Percentiles rank a stretch among this genome's conserved stretches.
Evolutionary conservation across 148 eudicot genomes (phyloP).

Genomic region (Arctostaphylos glauca): DNA sequence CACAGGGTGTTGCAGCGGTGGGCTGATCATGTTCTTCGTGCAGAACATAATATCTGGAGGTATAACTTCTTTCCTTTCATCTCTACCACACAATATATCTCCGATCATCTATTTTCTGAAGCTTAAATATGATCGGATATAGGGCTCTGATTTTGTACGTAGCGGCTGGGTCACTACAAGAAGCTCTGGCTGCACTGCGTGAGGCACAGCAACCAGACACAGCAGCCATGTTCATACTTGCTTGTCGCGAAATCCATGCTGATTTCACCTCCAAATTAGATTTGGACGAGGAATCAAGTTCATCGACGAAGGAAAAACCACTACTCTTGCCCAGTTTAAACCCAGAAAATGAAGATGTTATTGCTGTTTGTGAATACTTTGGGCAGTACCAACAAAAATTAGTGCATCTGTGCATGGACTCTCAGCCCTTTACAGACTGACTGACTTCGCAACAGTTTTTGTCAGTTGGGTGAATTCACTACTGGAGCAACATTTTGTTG

Average conservation of each 20-base stretch:
- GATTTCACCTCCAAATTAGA: conserved; percentile 54
- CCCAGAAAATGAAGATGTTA: conserved; percentile 72
- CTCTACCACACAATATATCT: background rate
- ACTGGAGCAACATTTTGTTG: background rate
- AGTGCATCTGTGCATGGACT: conserved; percentile 95
- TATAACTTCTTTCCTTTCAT: conserved; percentile 21
- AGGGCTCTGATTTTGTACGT: conserved; percentile 91
- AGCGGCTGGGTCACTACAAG: conserved; percentile 89
- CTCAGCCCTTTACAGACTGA: conserved; percentile 65
- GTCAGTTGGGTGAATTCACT: background rate
- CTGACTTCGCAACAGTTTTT: background rate
- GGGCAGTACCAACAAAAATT: conserved; percentile 88
- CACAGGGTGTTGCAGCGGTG: conserved; percentile 94
- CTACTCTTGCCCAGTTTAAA: conserved; percentile 50
- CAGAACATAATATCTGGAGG: conserved; percentile 96
- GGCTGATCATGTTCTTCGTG: conserved; percentile 78
- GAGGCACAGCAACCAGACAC: conserved; percentile 94
- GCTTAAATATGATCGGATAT: conserved; percentile 21
- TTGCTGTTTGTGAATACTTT: conserved; percentile 77
- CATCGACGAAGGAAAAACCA: conserved; percentile 38
- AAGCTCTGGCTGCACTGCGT: conserved; percentile 87
- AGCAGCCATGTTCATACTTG: conserved; percentile 88
- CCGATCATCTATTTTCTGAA: background rate
- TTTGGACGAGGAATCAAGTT: conserved; percentile 39
- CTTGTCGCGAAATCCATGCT: conserved; percentile 81